Percentiles rank a stretch among this genome's conserved stretches.
These are phyloP conservation scores for Capsicum rhomboideum DNA, from an alignment of 257 asterid genomes.

Conservation along the genomic window DNA sequence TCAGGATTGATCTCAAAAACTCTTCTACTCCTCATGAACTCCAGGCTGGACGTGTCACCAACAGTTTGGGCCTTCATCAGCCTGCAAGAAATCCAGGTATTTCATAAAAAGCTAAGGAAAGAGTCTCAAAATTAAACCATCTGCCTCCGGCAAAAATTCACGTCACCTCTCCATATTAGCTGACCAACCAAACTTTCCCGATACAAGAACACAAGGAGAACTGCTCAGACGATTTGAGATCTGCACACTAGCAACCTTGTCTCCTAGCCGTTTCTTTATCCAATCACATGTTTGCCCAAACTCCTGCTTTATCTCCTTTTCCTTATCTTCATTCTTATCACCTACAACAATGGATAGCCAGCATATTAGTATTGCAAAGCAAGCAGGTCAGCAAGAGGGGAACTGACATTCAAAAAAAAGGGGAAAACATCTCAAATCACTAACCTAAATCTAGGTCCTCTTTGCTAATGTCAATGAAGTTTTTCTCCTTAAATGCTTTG, in stretches of 20 bases:
- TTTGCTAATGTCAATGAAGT: constrained; percentile 86
- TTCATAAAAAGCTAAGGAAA: not conserved
- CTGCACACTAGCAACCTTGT: constrained; percentile 83
- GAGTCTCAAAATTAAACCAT: not conserved
- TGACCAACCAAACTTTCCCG: constrained; percentile 99
- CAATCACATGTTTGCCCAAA: constrained; percentile 85
- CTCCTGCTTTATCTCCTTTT: constrained; percentile 80
- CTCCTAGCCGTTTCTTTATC: constrained; percentile 79
- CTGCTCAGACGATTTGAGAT: constrained; percentile 82
- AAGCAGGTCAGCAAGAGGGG: not conserved
- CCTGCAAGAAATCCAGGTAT: constrained; percentile 39
- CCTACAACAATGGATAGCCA: constrained; percentile 36
- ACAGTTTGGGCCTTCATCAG: constrained; percentile 88
- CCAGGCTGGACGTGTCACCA: constrained; percentile 68
- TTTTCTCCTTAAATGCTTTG: constrained; percentile 79
- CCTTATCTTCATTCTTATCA: constrained; percentile 81
- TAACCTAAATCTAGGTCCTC: constrained; percentile 96
- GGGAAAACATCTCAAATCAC: constrained; percentile 12
- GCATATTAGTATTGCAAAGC: not conserved
- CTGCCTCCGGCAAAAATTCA: not conserved
- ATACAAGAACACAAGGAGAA: constrained; percentile 96
- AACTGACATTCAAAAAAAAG: not conserved
- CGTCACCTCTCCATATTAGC: constrained; percentile 95
- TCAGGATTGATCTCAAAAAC: constrained; percentile 92
- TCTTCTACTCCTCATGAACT: constrained; percentile 86